These are phyloP conservation scores for Sambucus nigra DNA, from an alignment of 129 eudicot species.

Conservation along the genomic window DNA sequence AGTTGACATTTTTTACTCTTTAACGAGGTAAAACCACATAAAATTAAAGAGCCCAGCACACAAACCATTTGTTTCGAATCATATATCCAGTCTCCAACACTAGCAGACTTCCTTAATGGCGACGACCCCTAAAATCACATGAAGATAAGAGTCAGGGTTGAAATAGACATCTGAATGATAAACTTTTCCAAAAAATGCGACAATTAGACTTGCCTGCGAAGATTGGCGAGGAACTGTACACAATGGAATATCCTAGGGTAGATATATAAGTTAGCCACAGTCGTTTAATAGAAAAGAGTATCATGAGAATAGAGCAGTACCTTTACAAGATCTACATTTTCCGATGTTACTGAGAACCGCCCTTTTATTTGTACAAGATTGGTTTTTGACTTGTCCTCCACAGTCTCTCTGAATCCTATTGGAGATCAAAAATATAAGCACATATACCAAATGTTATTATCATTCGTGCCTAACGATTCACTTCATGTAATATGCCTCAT, in stretches of 20 bases:
- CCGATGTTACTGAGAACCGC: slow-evolving; percentile 96
- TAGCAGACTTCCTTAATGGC: slow-evolving; percentile 82
- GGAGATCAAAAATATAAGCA: slow-evolving; percentile 1
- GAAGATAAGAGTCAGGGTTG: slow-evolving; percentile 7
- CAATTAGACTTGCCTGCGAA: slow-evolving; percentile 50
- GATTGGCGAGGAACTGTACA: slow-evolving; percentile 41
- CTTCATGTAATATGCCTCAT: neutral
- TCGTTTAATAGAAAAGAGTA: slow-evolving; percentile 4
- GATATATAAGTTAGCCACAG: slow-evolving; percentile 25
- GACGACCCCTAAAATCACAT: slow-evolving; percentile 54
- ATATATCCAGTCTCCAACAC: slow-evolving; percentile 94
- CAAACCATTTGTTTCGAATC: slow-evolving; percentile 78
- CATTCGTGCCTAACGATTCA: neutral
- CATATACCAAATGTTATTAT: neutral
- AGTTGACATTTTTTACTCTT: neutral
- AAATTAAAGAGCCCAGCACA: slow-evolving; percentile 10
- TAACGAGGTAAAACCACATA: neutral
- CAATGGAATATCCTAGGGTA: slow-evolving; percentile 60
- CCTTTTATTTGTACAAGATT: slow-evolving; percentile 94
- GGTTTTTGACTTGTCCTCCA: slow-evolving; percentile 84
- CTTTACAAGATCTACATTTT: slow-evolving; percentile 89
- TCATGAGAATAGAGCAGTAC: slow-evolving; percentile 25
- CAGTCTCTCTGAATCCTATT: slow-evolving; percentile 61
- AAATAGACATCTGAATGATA: slow-evolving; percentile 7
- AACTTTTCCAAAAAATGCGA: neutral